A percentile compares a stretch with the other conserved stretches of the same genome.
These are phyloP conservation scores for Sordariomycetes sp. DNA, from an alignment of 2,329 filamentous ascomycete genomes.

Conservation along the genomic window DNA sequence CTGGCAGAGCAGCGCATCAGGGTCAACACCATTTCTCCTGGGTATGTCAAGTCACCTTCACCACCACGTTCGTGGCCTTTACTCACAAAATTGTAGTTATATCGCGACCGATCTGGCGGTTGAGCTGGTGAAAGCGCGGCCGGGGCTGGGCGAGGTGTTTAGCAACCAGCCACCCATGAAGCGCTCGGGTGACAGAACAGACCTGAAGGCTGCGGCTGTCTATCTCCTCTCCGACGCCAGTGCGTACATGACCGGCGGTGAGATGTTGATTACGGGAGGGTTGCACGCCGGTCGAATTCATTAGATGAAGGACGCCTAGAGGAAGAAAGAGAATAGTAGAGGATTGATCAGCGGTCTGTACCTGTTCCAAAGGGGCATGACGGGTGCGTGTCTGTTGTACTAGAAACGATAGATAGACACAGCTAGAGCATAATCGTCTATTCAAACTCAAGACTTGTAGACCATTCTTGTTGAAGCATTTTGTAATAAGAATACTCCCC, in stretches of 20 bases:
- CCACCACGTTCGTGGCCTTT: background rate
- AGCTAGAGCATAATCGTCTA: no score
- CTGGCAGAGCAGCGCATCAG: slow-evolving; percentile 17
- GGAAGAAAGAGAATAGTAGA: no score
- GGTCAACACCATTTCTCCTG: slow-evolving; percentile 22
- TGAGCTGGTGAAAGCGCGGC: slow-evolving; percentile 14
- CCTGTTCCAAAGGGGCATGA: no score
- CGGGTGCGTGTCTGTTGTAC: no score
- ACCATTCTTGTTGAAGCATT: no score
- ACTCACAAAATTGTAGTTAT: slow-evolving; percentile 12
- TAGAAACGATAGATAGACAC: no score
- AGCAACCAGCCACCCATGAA: slow-evolving; percentile 26
- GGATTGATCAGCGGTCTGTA: no score
- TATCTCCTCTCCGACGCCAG: slow-evolving; percentile 27
- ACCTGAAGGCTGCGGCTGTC: slow-evolving; percentile 26
- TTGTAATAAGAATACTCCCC: no score
- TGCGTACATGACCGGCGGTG: slow-evolving; percentile 27
- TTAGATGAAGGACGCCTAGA: no score
- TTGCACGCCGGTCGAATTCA: slow-evolving; percentile 17
- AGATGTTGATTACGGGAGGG: slow-evolving; percentile 25
- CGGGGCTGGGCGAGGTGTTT: slow-evolving; percentile 21
- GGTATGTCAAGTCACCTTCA: slow-evolving; percentile 13
- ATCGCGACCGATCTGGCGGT: slow-evolving; percentile 22
- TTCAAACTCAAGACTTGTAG: no score
- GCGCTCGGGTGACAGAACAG: slow-evolving; percentile 23